Conservation (phyloP, 1,139 yeast genomes). For the Scheffersomyces lignicola region DNA sequence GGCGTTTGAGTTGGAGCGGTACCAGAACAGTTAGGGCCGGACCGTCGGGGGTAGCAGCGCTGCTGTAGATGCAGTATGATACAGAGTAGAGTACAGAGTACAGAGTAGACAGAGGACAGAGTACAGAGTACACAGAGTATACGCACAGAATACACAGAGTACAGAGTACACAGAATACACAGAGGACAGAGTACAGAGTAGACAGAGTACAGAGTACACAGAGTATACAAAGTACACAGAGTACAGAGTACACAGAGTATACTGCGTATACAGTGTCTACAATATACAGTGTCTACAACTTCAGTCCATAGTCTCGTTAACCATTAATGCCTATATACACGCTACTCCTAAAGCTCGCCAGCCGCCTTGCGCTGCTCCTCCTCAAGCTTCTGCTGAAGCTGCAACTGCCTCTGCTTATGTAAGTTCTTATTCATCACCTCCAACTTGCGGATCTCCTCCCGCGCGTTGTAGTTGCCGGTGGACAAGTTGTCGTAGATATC, state of each 20-base stretch:
- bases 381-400: constrained; percentile 21
- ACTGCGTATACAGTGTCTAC: background rate
- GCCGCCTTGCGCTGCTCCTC: too few relatives aligned
- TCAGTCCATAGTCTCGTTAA: too few relatives aligned
- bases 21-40: constrained; percentile 1
- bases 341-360: too few relatives aligned
- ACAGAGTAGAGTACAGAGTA: constrained; percentile 2
- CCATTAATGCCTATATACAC: too few relatives aligned
- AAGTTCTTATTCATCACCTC: constrained; percentile 53
- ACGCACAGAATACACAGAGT: too few relatives aligned
- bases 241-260: background rate
- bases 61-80: background rate
- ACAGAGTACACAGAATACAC: background rate
- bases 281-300: background rate
- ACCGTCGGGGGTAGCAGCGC: background rate
- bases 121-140: too few relatives aligned
- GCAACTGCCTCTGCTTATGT: constrained; percentile 29
- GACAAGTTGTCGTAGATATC: constrained; percentile 80
- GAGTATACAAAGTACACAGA: constrained; percentile 1
- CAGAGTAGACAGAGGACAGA: background rate
- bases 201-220: too few relatives aligned
- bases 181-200: background rate
- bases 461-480: constrained; percentile 76
- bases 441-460: constrained; percentile 73
- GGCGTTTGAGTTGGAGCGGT: constrained; percentile 9